Conservation (phyloP, 1,139 yeast genomes). For the Suhomyces terraborum region DNA sequence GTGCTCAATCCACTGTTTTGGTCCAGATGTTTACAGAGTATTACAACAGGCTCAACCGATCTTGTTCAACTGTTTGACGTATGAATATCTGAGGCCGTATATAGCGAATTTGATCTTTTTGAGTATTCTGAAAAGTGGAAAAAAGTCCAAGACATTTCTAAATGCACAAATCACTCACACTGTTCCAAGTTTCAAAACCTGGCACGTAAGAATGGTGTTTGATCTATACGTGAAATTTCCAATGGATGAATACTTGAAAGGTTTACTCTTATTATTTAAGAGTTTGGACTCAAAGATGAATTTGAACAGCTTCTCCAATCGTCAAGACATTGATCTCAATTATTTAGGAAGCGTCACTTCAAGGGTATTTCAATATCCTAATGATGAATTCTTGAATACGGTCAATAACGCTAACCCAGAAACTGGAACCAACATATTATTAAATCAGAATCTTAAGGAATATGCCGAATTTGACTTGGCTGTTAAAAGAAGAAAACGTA, state of each 20-base stretch:
- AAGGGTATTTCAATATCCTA: slow-evolving; percentile 28
- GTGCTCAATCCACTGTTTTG: slow-evolving; percentile 32
- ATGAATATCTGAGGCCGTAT: slow-evolving; percentile 44
- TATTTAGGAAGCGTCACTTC: slow-evolving; percentile 23
- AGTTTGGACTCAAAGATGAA: slow-evolving; percentile 29
- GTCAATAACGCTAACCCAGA: slow-evolving; percentile 12
- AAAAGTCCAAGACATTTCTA: slow-evolving; percentile 15
- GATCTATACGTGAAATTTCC: slow-evolving; percentile 40
- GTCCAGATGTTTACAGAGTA: slow-evolving; percentile 18
- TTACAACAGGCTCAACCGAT: slow-evolving; percentile 29
- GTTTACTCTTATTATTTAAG: slow-evolving; percentile 28
- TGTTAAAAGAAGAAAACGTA: slow-evolving; percentile 11
- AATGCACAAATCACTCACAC: slow-evolving; percentile 14
- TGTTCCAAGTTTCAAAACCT: slow-evolving; percentile 33
- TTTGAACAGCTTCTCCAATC: slow-evolving; percentile 15
- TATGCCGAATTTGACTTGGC: slow-evolving; percentile 17
- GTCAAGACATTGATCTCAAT: slow-evolving; percentile 15
- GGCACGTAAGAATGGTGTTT: slow-evolving; percentile 40
- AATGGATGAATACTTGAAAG: slow-evolving; percentile 32
- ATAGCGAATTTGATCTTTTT: slow-evolving; percentile 45
- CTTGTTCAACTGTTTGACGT: slow-evolving; percentile 45
- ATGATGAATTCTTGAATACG: slow-evolving; percentile 15
- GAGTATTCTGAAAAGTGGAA: slow-evolving; percentile 26
- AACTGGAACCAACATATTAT: slow-evolving; percentile 19
- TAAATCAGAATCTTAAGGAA: slow-evolving; percentile 20